Base-by-base conservation (phyloP, 148 eudicot species). In the Dysphania ambrosioides region DNA sequence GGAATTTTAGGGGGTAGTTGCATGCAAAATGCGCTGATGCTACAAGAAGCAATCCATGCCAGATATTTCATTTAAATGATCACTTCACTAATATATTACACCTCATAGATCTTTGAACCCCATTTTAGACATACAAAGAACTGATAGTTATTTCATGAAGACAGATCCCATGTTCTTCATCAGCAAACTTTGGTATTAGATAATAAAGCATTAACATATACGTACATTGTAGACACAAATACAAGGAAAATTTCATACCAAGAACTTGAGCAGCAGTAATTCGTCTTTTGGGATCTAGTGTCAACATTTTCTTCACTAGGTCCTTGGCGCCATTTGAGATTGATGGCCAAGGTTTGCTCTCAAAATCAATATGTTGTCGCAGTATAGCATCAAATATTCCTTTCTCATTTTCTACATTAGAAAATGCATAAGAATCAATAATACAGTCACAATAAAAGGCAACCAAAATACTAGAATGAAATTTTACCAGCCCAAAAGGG, bases 401-500 rank as follows among this genome's bases (percentile, higher is more conserved):
- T 79, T 80, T 86, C 86, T 91, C 98, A 9, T 85, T 91, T 81
- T 91, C 98, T 93, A 85, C 21, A 83, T 49, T 27, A 68, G 34
- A 73, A 57, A 8, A 66, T 51, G 19, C 63, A 61, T 18, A 16
- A 49, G 49, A 18, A 56, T 41, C 36, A 12, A 70, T 4, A 23
- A 19, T 24, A 55, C 16, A 47, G 71, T 19, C 9, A 24, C 29
- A 32, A 26, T 4, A 75, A 16, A 51, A 67, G n/a, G n/a, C n/a
- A n/a, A 31, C 8, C 0, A 56, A 64, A 35, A 55, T n/a, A 34
- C 11, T 40, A 42, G 29, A 70, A 41, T 58, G 23, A 27, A 74
- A 30, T 13, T 67, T 86, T 84, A 93, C 98, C 98, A 32, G 94
- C 97, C 98, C 98, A 93, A 72, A 93, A 93, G 26, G 98, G 98